Base-by-base conservation (phyloP, 768 basidiomycete genomes). In the Boletus subparvulus region DNA sequence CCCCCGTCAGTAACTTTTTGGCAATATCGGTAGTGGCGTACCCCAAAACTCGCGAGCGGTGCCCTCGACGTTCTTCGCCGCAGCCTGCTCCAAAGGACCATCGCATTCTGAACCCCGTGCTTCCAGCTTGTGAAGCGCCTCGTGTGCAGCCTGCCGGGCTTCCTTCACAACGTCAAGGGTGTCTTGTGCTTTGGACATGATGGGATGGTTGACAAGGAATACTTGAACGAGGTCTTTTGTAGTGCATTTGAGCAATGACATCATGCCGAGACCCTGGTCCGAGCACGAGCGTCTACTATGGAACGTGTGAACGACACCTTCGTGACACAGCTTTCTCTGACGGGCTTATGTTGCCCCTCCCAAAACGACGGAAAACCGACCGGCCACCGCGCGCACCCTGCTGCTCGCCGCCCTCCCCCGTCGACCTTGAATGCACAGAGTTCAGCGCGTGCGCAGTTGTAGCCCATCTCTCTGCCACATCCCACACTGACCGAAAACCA, bases 401-500 rank as follows among this genome's bases (percentile, higher is more conserved):
- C 21, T 21, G 42, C 44, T 47, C 41, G 3, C 48, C 40, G 12
- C 33, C 28, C 6, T 17, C 28, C 5, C 17, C 47, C 5, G 2
- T 45, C 2, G 43, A 56, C 45, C 12, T 32, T 3, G 56, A 55
- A 40, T 21, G 28, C 52, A 30, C 41, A 28, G 17, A 56, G 39
- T 16, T 36, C 14, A 39, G 17, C 26, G 7, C 13, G 63, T 65
- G 50, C 51, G 64, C 49, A 26, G 3, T 28, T 8, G 10, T 28
- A 13, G 10, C 12, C 13, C 11, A 21, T 19, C 24, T 37, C 10
- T 11, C 9, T 24, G 3, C 52, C 32, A 28, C 28, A 9, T 7
- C 9, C 30, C 21, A 11, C 24, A 4, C 58, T 65, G 46, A 65
- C 46, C 12, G 13, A 40, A 32, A 9, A 4, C 10, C 14, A 30